These are phyloP conservation scores for Tricholoma terreum DNA, from an alignment of 768 basidiomycete species.

Conservation along the genomic window DNA sequence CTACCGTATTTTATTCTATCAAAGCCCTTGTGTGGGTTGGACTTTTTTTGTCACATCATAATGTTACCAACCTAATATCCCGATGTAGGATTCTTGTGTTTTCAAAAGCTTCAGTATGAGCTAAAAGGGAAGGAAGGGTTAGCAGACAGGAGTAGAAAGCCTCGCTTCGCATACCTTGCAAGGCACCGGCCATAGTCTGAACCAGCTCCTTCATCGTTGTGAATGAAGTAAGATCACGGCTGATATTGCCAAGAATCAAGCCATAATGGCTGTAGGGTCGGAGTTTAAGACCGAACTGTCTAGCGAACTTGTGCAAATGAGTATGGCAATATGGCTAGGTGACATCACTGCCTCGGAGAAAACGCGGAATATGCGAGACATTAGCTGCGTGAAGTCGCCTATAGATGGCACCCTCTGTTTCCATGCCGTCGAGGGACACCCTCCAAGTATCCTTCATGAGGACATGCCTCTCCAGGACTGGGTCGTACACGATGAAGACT, in stretches of 20 bases:
- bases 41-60: no score
- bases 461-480: neutral
- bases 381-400: neutral
- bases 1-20: no score
- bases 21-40: no score
- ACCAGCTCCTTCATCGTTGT: neutral
- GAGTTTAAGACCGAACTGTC: neutral
- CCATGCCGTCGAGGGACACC: neutral
- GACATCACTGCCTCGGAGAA: neutral
- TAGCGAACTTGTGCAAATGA: neutral
- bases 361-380: neutral
- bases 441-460: neutral
- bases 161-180: neutral
- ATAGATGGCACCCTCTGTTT: neutral
- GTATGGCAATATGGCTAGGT: neutral
- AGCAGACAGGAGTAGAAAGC: neutral
- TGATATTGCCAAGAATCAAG: neutral
- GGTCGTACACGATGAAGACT: neutral
- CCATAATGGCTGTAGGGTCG: conserved; percentile 5
- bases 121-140: neutral
- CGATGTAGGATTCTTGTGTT: conserved; percentile 11
- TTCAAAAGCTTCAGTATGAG: neutral
- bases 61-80: conserved; percentile 7
- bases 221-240: conserved; percentile 3
- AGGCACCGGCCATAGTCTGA: neutral